Percentiles rank a stretch among this genome's conserved stretches.
phyloP scores from a whole-genome alignment of 2,329 filamentous ascomycete genomes.

The Orbilia blumenaviensis region DNA sequence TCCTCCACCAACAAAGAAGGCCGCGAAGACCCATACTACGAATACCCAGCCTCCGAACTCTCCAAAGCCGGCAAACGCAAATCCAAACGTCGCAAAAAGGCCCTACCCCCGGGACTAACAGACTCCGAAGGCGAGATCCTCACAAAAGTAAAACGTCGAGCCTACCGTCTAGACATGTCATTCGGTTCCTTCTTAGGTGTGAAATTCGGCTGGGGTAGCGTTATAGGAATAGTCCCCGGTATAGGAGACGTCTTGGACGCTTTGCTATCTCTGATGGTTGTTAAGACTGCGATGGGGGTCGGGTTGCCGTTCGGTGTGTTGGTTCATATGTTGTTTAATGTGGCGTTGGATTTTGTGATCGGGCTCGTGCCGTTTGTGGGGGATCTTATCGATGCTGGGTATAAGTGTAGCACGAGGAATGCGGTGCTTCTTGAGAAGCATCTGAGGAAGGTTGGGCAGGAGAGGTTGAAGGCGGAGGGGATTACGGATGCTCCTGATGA shows the following conservation, averaged over 20 bases:
- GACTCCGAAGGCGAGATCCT: conserved; percentile 82
- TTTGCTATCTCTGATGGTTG: conserved; percentile 77
- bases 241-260: conserved; percentile 79
- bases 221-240: conserved; percentile 83
- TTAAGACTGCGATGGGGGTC: conserved; percentile 77
- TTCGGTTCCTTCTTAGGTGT: conserved; percentile 84
- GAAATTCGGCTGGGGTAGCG: conserved; percentile 85
- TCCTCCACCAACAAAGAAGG: conserved; percentile 69
- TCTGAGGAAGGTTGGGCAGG: conserved; percentile 74
- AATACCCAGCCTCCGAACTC: conserved; percentile 69
- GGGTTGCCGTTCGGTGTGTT: conserved; percentile 73
- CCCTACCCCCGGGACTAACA: conserved; percentile 82
- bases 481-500: conserved; percentile 17
- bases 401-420: conserved; percentile 77
- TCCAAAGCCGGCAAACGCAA: conserved; percentile 66
- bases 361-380: conserved; percentile 79
- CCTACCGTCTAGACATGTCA: conserved; percentile 84
- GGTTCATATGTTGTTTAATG: conserved; percentile 80
- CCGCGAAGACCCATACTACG: conserved; percentile 87
- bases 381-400: conserved; percentile 76
- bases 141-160: conserved; percentile 83
- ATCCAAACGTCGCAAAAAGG: conserved; percentile 83
- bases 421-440: conserved; percentile 74
- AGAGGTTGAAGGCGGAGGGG: conserved; percentile 56
- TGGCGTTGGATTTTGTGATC: conserved; percentile 76